Evolutionary conservation across 2,329 filamentous ascomycete genomes (phyloP), one percentile per base, ranked within the genome.

Genomic region (Microascus cirrosus): DNA sequence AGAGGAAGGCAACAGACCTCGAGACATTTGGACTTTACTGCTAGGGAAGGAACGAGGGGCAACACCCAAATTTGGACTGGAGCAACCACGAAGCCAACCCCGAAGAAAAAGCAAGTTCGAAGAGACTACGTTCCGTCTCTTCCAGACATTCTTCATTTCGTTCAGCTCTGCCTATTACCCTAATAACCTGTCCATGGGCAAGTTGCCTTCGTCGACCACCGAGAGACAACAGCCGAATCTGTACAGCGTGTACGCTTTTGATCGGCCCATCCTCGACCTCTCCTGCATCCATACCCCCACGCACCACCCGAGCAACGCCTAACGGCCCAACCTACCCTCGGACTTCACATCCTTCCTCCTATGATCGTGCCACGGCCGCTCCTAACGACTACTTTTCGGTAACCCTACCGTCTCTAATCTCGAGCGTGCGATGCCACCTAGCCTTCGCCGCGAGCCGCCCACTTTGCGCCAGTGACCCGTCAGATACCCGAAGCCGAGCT

Each of bases 371-470:
- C 45, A 24, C 45, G 45, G 45, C 45, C n/a, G 10, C 12, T 20
- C n/a, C 22, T 8, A 24, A 20, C 45, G 45, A 24, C 45, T 20
- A 24, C n/a, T 50, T 8, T 22, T 50, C 45, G 20, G 22, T 24
- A 50, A 20, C 20, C n/a, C n/a, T 5, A 20, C 12, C 11, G 3
- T 50, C 45, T 20, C 11, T 12, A 8, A 50, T 8, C 28, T 25
- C 12, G 12, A 53, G 51, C 32, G 55, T 57, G 55, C 55, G 28
- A 57, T 57, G 48, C 55, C 20, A 53, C 50, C 55, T 57, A 28
- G 55, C 32, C 51, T 53, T 42, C 4, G 36, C 45, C 45, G 11
- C 45, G n/a, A 50, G 45, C 45, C 22, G 45, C 22, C 45, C 22
- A n/a, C 20, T 50, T 50, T 24, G 45, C 45, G 42, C n/a, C 42